Base-by-base conservation (phyloP, 163 green algal genomes). In the Scenedesmus sp. region DNA sequence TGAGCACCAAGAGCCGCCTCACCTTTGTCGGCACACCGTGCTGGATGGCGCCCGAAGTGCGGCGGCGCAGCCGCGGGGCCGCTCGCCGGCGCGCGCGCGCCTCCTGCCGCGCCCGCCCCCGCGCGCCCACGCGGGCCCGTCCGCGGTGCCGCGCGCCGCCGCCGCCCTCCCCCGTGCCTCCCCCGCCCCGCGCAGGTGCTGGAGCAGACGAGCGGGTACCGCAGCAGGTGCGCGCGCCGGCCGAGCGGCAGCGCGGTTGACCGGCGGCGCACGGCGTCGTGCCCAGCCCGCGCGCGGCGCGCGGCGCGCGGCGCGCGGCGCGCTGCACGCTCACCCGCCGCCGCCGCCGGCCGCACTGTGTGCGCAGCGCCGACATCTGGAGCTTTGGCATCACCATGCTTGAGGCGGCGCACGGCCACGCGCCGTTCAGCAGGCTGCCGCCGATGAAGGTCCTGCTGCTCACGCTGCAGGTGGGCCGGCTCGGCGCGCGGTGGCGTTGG, bases 21-120 rank as follows among this genome's bases (percentile, higher is more conserved):
- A 99, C 95, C 1, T 97, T 99, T 86, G 94, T 98, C 24, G 96
- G 96, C 63, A 99, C 96, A 3, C 96, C 96, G 28, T 99, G 95
- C 89, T 98, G 95, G 95, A 99, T 99, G 96, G 96, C 96, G 34
- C 96, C 96, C 0, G 96, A 99, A 83, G 95, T 99, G 48, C 96
- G 98, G 92, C 90, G 96, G 85, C 87, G 63, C 89, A 89, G 78
- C 90, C n/a, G 48, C 95, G 44, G 91, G 95, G 79, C 83, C 94
- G 63, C 89, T 90, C 9, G 86, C 93, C 75, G 91, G 91, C 22
- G 28, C 28, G n/a, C n/a, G 51, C 51, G 18, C 51, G 13, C 14
- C 51, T 60, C 4, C 51, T 28, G 51, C 15, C 51, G 14, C n/a
- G n/a, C n/a, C n/a, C n/a, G n/a, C n/a, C n/a, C n/a, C n/a, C n/a